Conservation (phyloP, 257 asterid genomes). For the Solanum sejunctum region DNA sequence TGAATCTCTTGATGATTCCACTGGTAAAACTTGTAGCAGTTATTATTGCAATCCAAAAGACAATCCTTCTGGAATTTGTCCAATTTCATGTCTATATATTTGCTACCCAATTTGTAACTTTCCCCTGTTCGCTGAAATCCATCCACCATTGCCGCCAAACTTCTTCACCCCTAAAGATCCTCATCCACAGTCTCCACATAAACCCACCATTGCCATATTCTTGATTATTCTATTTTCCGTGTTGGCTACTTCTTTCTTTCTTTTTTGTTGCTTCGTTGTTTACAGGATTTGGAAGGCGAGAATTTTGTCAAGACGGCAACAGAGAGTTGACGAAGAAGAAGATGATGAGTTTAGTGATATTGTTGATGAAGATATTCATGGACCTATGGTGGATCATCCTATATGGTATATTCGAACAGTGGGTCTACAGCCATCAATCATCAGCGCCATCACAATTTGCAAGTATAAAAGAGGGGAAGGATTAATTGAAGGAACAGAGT, state of each 20-base stretch:
- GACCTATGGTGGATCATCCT: constrained; percentile 54
- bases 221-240: constrained; percentile 25
- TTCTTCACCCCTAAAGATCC: not conserved
- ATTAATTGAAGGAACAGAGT: constrained; percentile 49
- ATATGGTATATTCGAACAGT: constrained; percentile 69
- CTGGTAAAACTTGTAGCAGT: not conserved
- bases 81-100: not conserved
- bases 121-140: not conserved
- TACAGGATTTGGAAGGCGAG: constrained; percentile 18
- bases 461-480: constrained; percentile 51
- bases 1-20: constrained; percentile 1
- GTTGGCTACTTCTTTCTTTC: constrained; percentile 28
- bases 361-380: constrained; percentile 32
- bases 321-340: constrained; percentile 1
- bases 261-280: constrained; percentile 27
- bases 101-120: constrained; percentile 16
- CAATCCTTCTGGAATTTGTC: constrained; percentile 13
- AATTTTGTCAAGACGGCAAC: not conserved
- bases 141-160: constrained; percentile 15
- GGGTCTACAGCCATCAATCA: constrained; percentile 56
- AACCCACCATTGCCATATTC: constrained; percentile 7
- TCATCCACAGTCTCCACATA: not conserved
- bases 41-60: not conserved
- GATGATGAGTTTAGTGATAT: constrained; percentile 11
- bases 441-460: constrained; percentile 45